Conservation (phyloP, 202 grass and related monocot species). For the Zoysia matrella region DNA sequence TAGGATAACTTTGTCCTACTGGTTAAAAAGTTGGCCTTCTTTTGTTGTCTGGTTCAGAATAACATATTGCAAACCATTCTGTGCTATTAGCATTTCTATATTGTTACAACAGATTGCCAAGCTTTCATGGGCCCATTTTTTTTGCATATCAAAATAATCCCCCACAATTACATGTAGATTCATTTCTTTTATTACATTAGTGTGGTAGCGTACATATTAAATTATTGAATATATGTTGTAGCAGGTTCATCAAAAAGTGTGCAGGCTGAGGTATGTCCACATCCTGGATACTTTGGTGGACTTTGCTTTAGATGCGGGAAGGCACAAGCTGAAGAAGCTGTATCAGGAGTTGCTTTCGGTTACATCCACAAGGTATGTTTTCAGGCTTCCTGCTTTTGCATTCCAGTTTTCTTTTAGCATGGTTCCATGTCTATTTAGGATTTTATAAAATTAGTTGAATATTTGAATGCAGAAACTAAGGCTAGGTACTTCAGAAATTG, state of each 20-base stretch:
- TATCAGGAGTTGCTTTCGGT: conserved; percentile 67
- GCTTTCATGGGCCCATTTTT: background rate
- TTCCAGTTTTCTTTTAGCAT: no score
- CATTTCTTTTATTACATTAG: background rate
- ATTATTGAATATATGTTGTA: conserved; percentile 27
- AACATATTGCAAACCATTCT: conserved; percentile 1
- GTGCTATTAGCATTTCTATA: background rate
- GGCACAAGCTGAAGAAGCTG: conserved; percentile 63
- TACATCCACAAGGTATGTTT: conserved; percentile 65
- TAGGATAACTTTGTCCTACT: background rate
- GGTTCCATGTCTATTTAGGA: background rate
- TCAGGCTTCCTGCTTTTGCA: no score
- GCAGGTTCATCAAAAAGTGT: conserved; percentile 51
- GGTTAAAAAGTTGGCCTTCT: background rate
- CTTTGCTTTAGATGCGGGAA: conserved; percentile 66
- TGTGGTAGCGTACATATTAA: conserved; percentile 1
- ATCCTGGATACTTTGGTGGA: conserved; percentile 71
- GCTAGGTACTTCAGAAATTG: conserved; percentile 77
- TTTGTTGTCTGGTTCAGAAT: conserved; percentile 12
- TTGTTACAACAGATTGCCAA: background rate
- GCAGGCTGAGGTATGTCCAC: conserved; percentile 54
- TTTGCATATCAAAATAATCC: background rate
- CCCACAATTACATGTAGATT: no score
- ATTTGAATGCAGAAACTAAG: conserved; percentile 65
- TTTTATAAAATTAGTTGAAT: background rate